Percentiles rank a stretch among this genome's conserved stretches.
phyloP scores from a whole-genome alignment of 2,329 filamentous ascomycete genomes.

The Chaetoscypha palmicola region DNA sequence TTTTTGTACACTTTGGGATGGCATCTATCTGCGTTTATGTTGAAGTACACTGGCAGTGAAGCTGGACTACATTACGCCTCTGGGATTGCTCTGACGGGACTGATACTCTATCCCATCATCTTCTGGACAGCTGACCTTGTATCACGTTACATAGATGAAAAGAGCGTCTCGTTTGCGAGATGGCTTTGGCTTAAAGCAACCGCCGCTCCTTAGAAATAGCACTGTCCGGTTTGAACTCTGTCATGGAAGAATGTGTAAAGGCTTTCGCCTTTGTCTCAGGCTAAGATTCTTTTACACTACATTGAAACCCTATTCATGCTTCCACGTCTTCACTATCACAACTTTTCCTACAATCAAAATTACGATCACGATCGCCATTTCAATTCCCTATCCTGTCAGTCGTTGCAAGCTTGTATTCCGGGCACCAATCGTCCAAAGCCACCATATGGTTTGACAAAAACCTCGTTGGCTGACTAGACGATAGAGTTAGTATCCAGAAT shows the following conservation, averaged over 20 bases:
- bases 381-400: constrained; percentile 5
- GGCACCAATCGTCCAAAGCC: constrained; percentile 23
- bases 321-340: no score
- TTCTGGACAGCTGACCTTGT: constrained; percentile 49
- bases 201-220: background rate
- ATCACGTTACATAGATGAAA: constrained; percentile 46
- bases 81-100: constrained; percentile 26
- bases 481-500: background rate
- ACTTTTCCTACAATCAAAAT: no score
- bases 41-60: constrained; percentile 8
- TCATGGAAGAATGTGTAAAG: no score
- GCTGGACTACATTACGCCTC: constrained; percentile 5
- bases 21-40: constrained; percentile 4
- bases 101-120: constrained; percentile 33
- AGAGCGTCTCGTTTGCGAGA: constrained; percentile 39
- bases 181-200: constrained; percentile 30
- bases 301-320: no score
- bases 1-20: constrained; percentile 12
- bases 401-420: constrained; percentile 22
- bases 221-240: background rate
- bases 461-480: constrained; percentile 18
- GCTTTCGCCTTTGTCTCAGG: no score
- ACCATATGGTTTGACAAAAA: constrained; percentile 16
- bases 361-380: no score
- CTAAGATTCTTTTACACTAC: no score